Evolutionary conservation across 2,329 filamentous ascomycete genomes (phyloP).

Genomic region (Macrophomina pseudophaseolina): DNA sequence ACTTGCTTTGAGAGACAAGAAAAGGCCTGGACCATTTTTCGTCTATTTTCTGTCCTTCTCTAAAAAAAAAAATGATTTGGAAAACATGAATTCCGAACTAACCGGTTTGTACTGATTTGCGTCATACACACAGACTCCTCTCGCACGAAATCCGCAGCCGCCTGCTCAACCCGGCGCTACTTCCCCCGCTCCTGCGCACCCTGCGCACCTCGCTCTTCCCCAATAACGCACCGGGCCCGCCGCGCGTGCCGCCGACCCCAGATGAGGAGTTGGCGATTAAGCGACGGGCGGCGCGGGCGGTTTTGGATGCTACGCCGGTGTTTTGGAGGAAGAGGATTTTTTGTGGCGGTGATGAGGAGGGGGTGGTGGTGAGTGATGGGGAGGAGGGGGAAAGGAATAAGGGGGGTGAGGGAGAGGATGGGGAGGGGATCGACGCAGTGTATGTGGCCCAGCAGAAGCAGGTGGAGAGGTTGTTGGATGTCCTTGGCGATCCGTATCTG

Average conservation of each 20-base stretch:
- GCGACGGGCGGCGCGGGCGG: conserved; percentile 67
- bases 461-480: conserved; percentile 66
- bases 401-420: conserved; percentile 30
- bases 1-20: too few relatives aligned
- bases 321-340: conserved; percentile 44
- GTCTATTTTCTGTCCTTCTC: too few relatives aligned
- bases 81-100: too few relatives aligned
- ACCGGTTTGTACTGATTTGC: too few relatives aligned
- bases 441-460: conserved; percentile 31
- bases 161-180: conserved; percentile 49
- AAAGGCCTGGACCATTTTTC: neutral
- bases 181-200: conserved; percentile 63
- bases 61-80: too few relatives aligned
- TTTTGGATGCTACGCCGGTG: conserved; percentile 55
- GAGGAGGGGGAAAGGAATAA: conserved; percentile 30
- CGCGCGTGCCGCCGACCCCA: conserved; percentile 63
- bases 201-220: conserved; percentile 84
- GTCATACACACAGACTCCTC: conserved; percentile 46
- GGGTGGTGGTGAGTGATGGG: neutral
- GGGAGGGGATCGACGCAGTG: neutral
- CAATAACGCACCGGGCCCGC: conserved; percentile 74
- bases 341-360: conserved; percentile 16
- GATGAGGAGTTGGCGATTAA: conserved; percentile 67
- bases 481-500: conserved; percentile 82
- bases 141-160: conserved; percentile 50